Evolutionary conservation across 2,329 filamentous ascomycete genomes (phyloP).

Genomic region (Fusarium sp.): DNA sequence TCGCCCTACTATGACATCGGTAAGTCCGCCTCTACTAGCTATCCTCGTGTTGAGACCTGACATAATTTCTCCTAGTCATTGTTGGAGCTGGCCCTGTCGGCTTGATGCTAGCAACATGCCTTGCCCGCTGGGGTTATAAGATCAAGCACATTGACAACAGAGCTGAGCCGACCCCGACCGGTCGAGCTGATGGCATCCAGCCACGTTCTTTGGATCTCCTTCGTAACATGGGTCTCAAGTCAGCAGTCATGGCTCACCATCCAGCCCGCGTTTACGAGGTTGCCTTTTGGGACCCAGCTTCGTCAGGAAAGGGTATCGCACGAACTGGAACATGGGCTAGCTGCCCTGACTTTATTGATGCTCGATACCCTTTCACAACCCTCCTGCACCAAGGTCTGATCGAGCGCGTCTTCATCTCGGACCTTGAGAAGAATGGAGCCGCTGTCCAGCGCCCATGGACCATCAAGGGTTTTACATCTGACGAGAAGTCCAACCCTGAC

Average conservation of each 20-base stretch:
- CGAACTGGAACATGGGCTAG: constrained; percentile 83
- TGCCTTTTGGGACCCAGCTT: constrained; percentile 76
- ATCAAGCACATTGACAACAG: constrained; percentile 96
- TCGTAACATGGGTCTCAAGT: constrained; percentile 89
- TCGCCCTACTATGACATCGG: constrained; percentile 59
- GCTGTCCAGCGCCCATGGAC: constrained; percentile 73
- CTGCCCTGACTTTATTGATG: constrained; percentile 85
- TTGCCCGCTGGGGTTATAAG: constrained; percentile 92
- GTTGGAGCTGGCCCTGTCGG: constrained; percentile 91
- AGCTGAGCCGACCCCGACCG: constrained; percentile 83
- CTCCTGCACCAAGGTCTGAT: constrained; percentile 78
- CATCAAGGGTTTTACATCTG: constrained; percentile 69
- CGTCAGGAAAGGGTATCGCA: constrained; percentile 66
- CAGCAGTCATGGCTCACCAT: constrained; percentile 85
- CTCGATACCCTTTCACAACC: constrained; percentile 76
- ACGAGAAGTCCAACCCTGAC: constrained; percentile 64
- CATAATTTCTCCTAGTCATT: constrained; percentile 68
- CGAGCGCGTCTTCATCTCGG: constrained; percentile 75
- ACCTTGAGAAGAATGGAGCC: constrained; percentile 71
- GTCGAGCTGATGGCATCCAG: constrained; percentile 91
- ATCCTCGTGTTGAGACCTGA: constrained; percentile 33
- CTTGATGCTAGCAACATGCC: constrained; percentile 85
- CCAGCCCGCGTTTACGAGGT: constrained; percentile 87
- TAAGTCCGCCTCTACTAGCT: constrained; percentile 36
- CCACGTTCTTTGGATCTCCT: constrained; percentile 88